Percentiles rank a stretch among this genome's conserved stretches.
Evolutionary conservation across 2,329 filamentous ascomycete species (phyloP).

Genomic region (Verticillium albo-atrum): DNA sequence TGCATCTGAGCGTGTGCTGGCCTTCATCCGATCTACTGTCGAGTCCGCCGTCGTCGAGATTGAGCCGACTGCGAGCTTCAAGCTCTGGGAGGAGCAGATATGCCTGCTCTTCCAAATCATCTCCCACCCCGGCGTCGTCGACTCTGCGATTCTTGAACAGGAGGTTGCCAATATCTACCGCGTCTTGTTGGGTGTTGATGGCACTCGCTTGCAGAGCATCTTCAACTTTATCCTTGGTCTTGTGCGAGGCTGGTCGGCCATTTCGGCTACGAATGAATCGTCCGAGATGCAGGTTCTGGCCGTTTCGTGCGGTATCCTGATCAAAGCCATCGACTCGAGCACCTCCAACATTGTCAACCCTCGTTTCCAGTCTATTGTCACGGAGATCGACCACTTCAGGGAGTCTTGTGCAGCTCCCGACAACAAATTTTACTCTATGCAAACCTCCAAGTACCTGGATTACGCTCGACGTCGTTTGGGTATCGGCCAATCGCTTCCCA

Average conservation of each 20-base stretch:
- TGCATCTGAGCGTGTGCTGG: too few relatives aligned
- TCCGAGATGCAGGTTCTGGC: constrained; percentile 16
- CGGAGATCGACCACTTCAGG: constrained; percentile 1
- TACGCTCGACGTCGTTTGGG: too few relatives aligned
- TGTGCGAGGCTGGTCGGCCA: background rate
- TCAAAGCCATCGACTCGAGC: constrained; percentile 31
- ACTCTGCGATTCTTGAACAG: constrained; percentile 33
- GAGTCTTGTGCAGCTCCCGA: too few relatives aligned
- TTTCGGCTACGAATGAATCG: too few relatives aligned
- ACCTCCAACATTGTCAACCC: constrained; percentile 25
- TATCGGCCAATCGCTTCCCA: too few relatives aligned
- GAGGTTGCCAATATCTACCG: constrained; percentile 28
- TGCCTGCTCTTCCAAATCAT: constrained; percentile 25
- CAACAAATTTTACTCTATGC: too few relatives aligned
- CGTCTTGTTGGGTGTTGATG: constrained; percentile 22
- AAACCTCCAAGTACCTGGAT: too few relatives aligned
- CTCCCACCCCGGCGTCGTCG: constrained; percentile 26
- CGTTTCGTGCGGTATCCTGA: constrained; percentile 24
- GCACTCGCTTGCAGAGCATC: too few relatives aligned
- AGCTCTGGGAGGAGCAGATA: too few relatives aligned
- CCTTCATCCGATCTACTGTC: too few relatives aligned
- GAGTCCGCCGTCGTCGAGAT: too few relatives aligned
- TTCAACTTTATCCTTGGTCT: constrained; percentile 18
- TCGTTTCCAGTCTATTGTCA: constrained; percentile 16
- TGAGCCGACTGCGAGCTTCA: too few relatives aligned